Base-by-base conservation (phyloP, 306 rosid species). In the Lotus japonicus region DNA sequence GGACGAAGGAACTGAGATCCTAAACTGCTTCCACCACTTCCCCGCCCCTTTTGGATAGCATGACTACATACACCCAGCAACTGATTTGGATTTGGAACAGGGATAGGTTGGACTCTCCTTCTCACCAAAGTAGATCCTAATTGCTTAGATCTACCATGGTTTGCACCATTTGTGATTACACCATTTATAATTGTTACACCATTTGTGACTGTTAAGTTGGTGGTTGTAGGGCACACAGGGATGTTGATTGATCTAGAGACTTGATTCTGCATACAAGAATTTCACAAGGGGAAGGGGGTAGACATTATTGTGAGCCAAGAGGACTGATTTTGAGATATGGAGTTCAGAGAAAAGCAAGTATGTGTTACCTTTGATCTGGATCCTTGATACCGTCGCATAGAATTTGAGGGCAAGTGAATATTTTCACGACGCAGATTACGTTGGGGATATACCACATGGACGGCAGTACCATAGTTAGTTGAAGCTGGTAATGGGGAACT, bases 11-110 rank as follows among this genome's bases (percentile, higher is more conserved):
- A 4, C 16, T 11, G 69, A 12, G 79, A 59, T 58, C 85, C 57
- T 26, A 69, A 64, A 70, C 38, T 70, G 57, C 70, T 70, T 60
- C 43, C 19, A 23, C 31, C 64, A 15, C 45, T 76, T 70, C 48
- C 76, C 65, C 76, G 79, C 52, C 63, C 84, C 74, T 63, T 83
- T 61, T 75, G 82, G 70, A 68, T 72, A 73, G 50, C 41, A 64
- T 54, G 74, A 56, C 56, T 41, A 5, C 58, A 82, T 12, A 68
- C 83, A 72, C 87, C 81, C 50, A 66, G 72, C 18, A n/a, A 19
- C 19, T 68, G 78, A 56, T 38, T 77, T 2, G 88, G 78, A 56
- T 38, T 77, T 2, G 88, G 51, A 36, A 42, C 58, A 33, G 58
- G 7, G 58, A 31, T 64, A 0, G 68, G 65, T 4, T 33, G 87